Percentiles rank a stretch among this genome's conserved stretches.
Evolutionary conservation across 2,329 filamentous ascomycete genomes (phyloP).

Genomic region (Pseudocercospora fijiensis): DNA sequence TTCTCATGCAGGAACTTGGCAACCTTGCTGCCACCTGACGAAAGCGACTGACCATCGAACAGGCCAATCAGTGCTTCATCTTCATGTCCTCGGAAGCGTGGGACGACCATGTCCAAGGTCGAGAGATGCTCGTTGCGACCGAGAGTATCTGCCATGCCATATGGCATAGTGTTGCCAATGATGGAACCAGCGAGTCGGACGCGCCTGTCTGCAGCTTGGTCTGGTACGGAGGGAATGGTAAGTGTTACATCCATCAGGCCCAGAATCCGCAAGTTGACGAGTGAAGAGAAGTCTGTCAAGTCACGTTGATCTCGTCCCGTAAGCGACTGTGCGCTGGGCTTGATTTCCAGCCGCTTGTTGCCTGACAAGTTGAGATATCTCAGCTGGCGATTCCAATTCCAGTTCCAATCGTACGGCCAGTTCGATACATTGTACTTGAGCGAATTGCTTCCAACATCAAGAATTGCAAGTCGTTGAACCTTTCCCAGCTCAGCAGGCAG

Average conservation of each 20-base stretch:
- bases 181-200: conserved; percentile 95
- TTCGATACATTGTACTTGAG: conserved; percentile 99
- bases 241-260: conserved; percentile 98
- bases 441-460: conserved; percentile 92
- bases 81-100: conserved; percentile 84
- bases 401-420: conserved; percentile 99
- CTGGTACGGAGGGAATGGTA: conserved; percentile 87
- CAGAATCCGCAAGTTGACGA: conserved; percentile 79
- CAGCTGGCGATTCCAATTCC: conserved; percentile 95
- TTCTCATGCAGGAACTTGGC: conserved; percentile 97
- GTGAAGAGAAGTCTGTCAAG: conserved; percentile 85
- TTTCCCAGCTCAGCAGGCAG: conserved; percentile 93
- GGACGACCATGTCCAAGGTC: conserved; percentile 92
- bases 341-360: conserved; percentile 93
- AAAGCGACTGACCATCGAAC: conserved; percentile 90
- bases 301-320: conserved; percentile 60
- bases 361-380: conserved; percentile 95
- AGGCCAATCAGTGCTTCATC: conserved; percentile 89
- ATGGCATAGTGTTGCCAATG: conserved; percentile 77
- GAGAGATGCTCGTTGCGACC: conserved; percentile 93
- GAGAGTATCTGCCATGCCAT: conserved; percentile 95
- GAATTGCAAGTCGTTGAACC: conserved; percentile 83
- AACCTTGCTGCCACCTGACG: conserved; percentile 87
- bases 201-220: conserved; percentile 91
- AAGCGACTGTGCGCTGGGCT: conserved; percentile 58